Percentiles rank a stretch among this genome's conserved stretches.
Conservation (phyloP, 306 rosid genomes). For the Prinsepia uniflora region DNA sequence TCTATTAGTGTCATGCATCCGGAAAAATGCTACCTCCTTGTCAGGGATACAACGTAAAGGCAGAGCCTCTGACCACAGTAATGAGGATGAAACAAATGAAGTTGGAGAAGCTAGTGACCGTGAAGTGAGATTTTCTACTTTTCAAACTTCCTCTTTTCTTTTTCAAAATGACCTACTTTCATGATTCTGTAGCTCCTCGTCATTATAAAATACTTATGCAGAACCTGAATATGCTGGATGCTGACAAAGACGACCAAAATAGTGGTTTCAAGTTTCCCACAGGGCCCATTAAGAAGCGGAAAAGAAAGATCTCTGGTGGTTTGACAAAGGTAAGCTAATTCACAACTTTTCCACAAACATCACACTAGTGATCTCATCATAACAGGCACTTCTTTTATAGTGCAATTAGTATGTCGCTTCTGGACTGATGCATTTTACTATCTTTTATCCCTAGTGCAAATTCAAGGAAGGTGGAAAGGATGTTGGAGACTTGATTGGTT, state of each 20-base stretch:
- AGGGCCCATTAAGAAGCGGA: constrained; percentile 49
- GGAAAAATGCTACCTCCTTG: constrained; percentile 30
- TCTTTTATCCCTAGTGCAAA: constrained; percentile 40
- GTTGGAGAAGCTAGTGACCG: constrained; percentile 42
- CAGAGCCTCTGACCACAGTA: constrained; percentile 38
- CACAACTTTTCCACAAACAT: neutral
- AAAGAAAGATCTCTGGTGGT: constrained; percentile 63
- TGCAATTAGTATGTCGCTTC: constrained; percentile 4
- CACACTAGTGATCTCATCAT: neutral
- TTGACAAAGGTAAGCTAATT: constrained; percentile 59
- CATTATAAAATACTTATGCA: constrained; percentile 29
- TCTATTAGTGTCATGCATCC: constrained; percentile 41
- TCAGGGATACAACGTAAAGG: constrained; percentile 50
- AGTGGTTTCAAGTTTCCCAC: constrained; percentile 43
- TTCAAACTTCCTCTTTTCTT: neutral
- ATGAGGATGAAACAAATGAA: constrained; percentile 41
- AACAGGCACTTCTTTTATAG: neutral
- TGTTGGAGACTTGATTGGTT: constrained; percentile 77
- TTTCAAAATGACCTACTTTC: neutral
- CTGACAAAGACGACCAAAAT: constrained; percentile 38
- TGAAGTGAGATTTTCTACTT: constrained; percentile 40
- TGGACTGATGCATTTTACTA: constrained; percentile 29
- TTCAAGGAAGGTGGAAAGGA: constrained; percentile 59
- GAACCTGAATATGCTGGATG: constrained; percentile 43
- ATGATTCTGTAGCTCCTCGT: constrained; percentile 2